Percentiles rank a stretch among this genome's conserved stretches.
These are phyloP conservation scores for Aspergillus egyptiacus DNA, from an alignment of 495 filamentous ascomycete genomes.

Conservation along the genomic window DNA sequence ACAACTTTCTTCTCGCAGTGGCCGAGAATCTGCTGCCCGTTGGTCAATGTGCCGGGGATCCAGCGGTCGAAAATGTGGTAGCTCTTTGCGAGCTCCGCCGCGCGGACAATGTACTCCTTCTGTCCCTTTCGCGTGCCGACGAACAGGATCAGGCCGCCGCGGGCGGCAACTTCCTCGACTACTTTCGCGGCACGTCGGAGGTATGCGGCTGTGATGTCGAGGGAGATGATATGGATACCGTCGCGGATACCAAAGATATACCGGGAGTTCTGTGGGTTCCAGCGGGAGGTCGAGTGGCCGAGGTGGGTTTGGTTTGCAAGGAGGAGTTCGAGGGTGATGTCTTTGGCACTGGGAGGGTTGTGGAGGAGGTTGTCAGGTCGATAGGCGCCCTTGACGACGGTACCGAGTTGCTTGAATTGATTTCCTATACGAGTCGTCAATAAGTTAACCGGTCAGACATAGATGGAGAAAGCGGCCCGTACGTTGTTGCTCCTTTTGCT, in stretches of 20 bases:
- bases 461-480: constrained; percentile 3
- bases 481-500: constrained; percentile 19
- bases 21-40: constrained; percentile 78
- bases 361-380: constrained; percentile 58
- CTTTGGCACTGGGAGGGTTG: constrained; percentile 66
- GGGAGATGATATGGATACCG: constrained; percentile 87
- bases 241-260: constrained; percentile 93
- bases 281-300: constrained; percentile 84
- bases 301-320: constrained; percentile 88
- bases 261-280: constrained; percentile 90
- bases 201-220: constrained; percentile 80
- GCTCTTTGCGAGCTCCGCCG: constrained; percentile 67
- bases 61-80: constrained; percentile 93
- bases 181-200: constrained; percentile 84
- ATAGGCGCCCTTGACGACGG: constrained; percentile 41
- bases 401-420: constrained; percentile 31
- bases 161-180: constrained; percentile 76
- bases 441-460: not conserved
- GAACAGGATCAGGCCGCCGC: constrained; percentile 82
- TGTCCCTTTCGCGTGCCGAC: constrained; percentile 81
- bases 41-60: constrained; percentile 89
- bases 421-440: constrained; percentile 21
- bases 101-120: constrained; percentile 67
- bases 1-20: constrained; percentile 61
- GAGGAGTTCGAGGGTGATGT: constrained; percentile 86